Evolutionary conservation across 2,329 filamentous ascomycete species (phyloP).

Genomic region (Pseudocercospora eumusae): DNA sequence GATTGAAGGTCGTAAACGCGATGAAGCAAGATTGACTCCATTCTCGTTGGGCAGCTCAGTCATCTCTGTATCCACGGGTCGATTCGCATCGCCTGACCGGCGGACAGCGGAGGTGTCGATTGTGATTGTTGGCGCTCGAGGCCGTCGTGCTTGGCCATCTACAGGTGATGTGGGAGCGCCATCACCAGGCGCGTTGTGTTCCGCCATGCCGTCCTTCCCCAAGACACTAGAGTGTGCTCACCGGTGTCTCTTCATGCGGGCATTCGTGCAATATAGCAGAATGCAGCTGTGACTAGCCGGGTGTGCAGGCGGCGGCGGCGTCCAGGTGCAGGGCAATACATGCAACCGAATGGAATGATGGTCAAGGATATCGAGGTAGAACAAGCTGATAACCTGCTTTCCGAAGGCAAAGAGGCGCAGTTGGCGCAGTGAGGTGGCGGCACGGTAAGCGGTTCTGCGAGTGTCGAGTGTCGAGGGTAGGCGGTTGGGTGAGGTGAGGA

Average conservation of each 20-base stretch:
- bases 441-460: slow-evolving; percentile 5
- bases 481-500: too few species aligned
- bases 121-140: slow-evolving; percentile 54
- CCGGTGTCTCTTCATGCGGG: background rate
- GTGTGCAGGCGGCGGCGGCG: slow-evolving; percentile 5
- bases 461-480: background rate
- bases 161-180: slow-evolving; percentile 11
- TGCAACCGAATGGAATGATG: slow-evolving; percentile 11
- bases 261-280: slow-evolving; percentile 4
- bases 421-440: slow-evolving; percentile 1
- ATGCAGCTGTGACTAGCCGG: background rate
- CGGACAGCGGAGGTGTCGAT: slow-evolving; percentile 54
- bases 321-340: slow-evolving; percentile 3
- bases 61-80: slow-evolving; percentile 38
- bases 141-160: slow-evolving; percentile 20
- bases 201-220: slow-evolving; percentile 6
- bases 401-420: slow-evolving; percentile 6
- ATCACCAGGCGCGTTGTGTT: slow-evolving; percentile 8
- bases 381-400: slow-evolving; percentile 13
- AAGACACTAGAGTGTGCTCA: background rate
- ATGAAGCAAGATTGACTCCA: slow-evolving; percentile 20
- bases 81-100: slow-evolving; percentile 36
- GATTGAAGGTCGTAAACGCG: slow-evolving; percentile 15
- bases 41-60: slow-evolving; percentile 36
- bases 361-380: slow-evolving; percentile 13